Evolutionary conservation across 2,329 filamentous ascomycete genomes (phyloP).

Genomic region (Colletotrichum lupini): DNA sequence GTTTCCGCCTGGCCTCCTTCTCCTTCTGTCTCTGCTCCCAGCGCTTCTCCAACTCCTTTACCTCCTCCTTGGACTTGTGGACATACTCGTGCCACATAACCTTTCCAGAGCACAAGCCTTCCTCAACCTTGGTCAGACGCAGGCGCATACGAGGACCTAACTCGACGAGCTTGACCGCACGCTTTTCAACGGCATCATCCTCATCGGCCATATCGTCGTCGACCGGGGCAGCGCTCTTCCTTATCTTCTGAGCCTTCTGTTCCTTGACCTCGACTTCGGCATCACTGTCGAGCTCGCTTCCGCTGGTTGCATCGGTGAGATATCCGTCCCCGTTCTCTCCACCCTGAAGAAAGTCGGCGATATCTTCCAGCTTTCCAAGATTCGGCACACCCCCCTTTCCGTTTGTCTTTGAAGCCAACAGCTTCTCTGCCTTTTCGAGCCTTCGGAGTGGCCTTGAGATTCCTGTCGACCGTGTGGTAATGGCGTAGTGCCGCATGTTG

Average conservation of each 20-base stretch:
- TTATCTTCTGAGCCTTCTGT: constrained; percentile 69
- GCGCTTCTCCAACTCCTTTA: constrained; percentile 80
- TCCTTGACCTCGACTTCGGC: constrained; percentile 90
- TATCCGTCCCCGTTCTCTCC: constrained; percentile 83
- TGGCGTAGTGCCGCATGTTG: constrained; percentile 93
- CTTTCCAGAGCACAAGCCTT: constrained; percentile 88
- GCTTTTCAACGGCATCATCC: constrained; percentile 76
- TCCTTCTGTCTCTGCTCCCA: constrained; percentile 84
- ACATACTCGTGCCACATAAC: constrained; percentile 99
- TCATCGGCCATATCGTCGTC: constrained; percentile 58
- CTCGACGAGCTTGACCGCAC: constrained; percentile 92
- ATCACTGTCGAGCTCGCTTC: constrained; percentile 93
- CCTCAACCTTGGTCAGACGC: constrained; percentile 94
- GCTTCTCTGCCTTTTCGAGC: constrained; percentile 86
- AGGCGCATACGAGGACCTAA: constrained; percentile 90
- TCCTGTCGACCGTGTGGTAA: constrained; percentile 87
- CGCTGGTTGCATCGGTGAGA: constrained; percentile 85
- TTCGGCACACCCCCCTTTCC: constrained; percentile 84
- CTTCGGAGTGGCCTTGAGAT: constrained; percentile 86
- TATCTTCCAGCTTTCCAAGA: constrained; percentile 89
- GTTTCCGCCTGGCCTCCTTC: constrained; percentile 83
- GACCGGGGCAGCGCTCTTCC: constrained; percentile 60
- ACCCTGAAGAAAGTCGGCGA: constrained; percentile 93
- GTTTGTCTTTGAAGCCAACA: constrained; percentile 70
- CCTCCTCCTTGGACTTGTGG: constrained; percentile 82